Base-by-base conservation (phyloP, 768 basidiomycete species). In the Leccinum olivaceopallidum region DNA sequence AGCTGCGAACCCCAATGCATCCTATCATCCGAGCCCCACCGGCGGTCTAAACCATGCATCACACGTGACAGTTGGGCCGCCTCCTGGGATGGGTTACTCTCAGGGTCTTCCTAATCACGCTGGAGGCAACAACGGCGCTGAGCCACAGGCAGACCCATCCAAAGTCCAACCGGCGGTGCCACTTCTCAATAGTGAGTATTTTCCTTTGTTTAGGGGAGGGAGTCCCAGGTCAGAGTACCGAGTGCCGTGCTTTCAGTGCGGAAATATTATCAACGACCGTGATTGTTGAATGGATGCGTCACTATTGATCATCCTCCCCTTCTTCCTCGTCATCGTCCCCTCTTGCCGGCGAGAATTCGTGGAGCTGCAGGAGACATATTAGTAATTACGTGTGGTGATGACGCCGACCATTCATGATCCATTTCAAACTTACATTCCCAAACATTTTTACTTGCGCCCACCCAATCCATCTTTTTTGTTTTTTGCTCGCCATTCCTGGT, bases 191-290 rank as follows among this genome's bases (percentile, higher is more conserved):
- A 85, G 90, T 91, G 87, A 91, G 90, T 86, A 67, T 66, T 78
- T 78, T 79, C 74, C 72, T 76, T 77, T 72, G 75, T 76, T 76
- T 73, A 84, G 87, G 88, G 88, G 89, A 88, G 87, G 89, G 88
- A 84, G 77, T 78, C 79, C 78, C 75, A 78, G 88, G 87, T 81
- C 86, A 85, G 83, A 83, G 87, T 92, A 90, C 89, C 90, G 82
- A 91, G 88, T 78, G 76, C 88, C 87, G 86, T 89, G 80, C 89
- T 88, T 90, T 89, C 88, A 91, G 89, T 89, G 86, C 88, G 88
- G 86, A 88, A 86, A 83, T 78, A 84, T 79, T 84, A 84, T 77
- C 80, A 85, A 83, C 86, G 83, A 73, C 83, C 82, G 79, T 90
- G 80, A 90, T 71, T 68, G 61, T 66, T 67, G 67, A 71, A 73